A percentile compares a stretch with the other conserved stretches of the same genome.
Evolutionary conservation across 2,329 filamentous ascomycete species (phyloP).

Genomic region (Calycina herbarum): DNA sequence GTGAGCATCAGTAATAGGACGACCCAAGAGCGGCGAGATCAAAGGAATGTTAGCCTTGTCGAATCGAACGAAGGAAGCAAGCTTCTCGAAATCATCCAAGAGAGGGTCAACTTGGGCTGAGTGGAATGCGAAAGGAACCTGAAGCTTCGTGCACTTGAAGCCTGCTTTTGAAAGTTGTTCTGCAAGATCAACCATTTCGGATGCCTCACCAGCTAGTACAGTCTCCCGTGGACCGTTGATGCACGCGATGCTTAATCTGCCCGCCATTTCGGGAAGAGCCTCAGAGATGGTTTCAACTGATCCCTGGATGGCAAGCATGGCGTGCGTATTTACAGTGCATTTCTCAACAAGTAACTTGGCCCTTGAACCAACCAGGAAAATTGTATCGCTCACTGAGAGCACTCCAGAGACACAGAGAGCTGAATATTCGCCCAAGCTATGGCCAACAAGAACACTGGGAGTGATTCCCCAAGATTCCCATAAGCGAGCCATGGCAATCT

Average conservation of each 20-base stretch:
- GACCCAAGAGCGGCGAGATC: constrained; percentile 66
- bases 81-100: constrained; percentile 56
- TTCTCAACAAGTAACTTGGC: constrained; percentile 64
- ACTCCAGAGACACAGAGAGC: constrained; percentile 70
- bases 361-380: constrained; percentile 68
- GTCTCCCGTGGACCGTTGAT: constrained; percentile 75
- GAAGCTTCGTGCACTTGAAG: constrained; percentile 62
- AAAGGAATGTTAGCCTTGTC: constrained; percentile 57
- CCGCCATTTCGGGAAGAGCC: constrained; percentile 53
- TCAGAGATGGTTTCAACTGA: constrained; percentile 43
- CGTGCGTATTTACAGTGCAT: constrained; percentile 66
- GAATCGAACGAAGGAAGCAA: constrained; percentile 55
- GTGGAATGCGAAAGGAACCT: constrained; percentile 68
- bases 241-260: constrained; percentile 58
- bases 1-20: constrained; percentile 57
- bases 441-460: constrained; percentile 56
- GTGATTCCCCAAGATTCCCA: constrained; percentile 57
- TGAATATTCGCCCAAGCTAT: constrained; percentile 72
- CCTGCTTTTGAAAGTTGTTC: constrained; percentile 49
- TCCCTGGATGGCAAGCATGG: constrained; percentile 60
- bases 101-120: constrained; percentile 65
- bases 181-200: constrained; percentile 54
- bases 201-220: constrained; percentile 63
- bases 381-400: constrained; percentile 68
- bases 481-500: constrained; percentile 55